phyloP scores from a whole-genome alignment of 495 filamentous ascomycete genomes.

The Aspergillus carlsbadensis region DNA sequence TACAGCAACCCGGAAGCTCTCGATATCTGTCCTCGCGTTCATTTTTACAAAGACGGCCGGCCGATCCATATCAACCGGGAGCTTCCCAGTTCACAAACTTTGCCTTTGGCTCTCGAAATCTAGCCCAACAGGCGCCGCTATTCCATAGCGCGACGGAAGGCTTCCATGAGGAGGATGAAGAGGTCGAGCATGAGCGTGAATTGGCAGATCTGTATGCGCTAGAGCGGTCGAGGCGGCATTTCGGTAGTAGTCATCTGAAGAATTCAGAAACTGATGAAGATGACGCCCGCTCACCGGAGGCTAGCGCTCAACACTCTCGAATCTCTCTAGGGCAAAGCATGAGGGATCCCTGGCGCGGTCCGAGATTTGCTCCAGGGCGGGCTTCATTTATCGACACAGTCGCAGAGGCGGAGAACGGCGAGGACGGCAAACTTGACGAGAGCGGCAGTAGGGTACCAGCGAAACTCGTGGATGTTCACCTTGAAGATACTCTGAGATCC shows the following conservation, averaged over 20 bases:
- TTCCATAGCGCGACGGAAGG: constrained; percentile 85
- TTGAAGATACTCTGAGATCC: constrained; percentile 63
- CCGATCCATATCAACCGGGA: constrained; percentile 71
- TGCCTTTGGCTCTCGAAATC: constrained; percentile 72
- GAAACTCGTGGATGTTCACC: constrained; percentile 82
- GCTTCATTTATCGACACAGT: constrained; percentile 31
- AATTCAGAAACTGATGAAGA: constrained; percentile 81
- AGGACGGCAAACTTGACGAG: constrained; percentile 30
- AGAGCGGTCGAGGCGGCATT: constrained; percentile 82
- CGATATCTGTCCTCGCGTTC: constrained; percentile 49
- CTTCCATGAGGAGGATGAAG: constrained; percentile 85
- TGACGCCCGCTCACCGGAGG: constrained; percentile 59
- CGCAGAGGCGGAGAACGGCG: constrained; percentile 32
- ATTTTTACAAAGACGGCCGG: constrained; percentile 50
- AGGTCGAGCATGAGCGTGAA: constrained; percentile 86
- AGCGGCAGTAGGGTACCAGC: constrained; percentile 60
- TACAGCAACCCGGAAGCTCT: constrained; percentile 39
- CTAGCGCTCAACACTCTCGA: constrained; percentile 48
- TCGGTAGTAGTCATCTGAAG: constrained; percentile 73
- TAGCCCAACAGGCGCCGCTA: constrained; percentile 75
- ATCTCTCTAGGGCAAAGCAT: constrained; percentile 48
- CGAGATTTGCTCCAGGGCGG: constrained; percentile 28
- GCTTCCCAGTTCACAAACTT: constrained; percentile 71
- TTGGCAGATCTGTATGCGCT: constrained; percentile 91
- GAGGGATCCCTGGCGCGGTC: constrained; percentile 55